phyloP scores from a whole-genome alignment of 768 basidiomycete genomes.

The Psilocybe tampanensis region DNA sequence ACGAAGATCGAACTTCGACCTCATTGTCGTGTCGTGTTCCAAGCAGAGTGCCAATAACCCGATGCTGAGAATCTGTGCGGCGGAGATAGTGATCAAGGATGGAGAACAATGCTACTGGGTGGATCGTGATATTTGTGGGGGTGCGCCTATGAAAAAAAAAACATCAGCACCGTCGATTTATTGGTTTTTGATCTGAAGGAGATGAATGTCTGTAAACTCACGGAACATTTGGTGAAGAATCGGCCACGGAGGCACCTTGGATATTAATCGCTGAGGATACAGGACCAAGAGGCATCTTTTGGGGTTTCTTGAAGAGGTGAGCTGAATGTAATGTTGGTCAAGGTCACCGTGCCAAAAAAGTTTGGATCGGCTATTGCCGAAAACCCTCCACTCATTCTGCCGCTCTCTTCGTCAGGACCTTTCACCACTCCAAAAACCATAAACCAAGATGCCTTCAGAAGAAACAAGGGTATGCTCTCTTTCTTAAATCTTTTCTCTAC shows the following conservation, averaged over 20 bases:
- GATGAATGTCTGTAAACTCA: conserved; percentile 26
- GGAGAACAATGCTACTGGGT: conserved; percentile 91
- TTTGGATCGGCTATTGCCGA: conserved; percentile 40
- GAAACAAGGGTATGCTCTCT: conserved; percentile 73
- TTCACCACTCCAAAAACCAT: conserved; percentile 18
- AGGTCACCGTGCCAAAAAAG: conserved; percentile 31
- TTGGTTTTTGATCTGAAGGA: not conserved
- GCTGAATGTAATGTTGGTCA: conserved; percentile 18
- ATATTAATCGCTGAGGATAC: conserved; percentile 54
- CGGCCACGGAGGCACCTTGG: conserved; percentile 34
- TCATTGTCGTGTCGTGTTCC: conserved; percentile 72
- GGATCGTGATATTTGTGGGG: conserved; percentile 76
- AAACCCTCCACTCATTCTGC: conserved; percentile 19
- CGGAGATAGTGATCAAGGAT: conserved; percentile 97
- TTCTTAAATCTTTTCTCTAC: not conserved
- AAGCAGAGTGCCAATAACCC: conserved; percentile 95
- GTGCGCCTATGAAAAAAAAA: conserved; percentile 50
- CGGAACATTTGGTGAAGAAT: conserved; percentile 37
- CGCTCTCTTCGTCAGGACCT: conserved; percentile 20
- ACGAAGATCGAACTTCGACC: conserved; percentile 81
- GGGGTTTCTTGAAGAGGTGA: conserved; percentile 12
- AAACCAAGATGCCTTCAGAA: conserved; percentile 76
- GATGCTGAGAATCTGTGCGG: conserved; percentile 75
- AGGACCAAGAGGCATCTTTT: conserved; percentile 52
- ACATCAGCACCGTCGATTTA: not conserved